Percentiles rank a stretch among this genome's conserved stretches.
phyloP scores from a whole-genome alignment of 345 rosid species.

The Mallotus nudiflorus region DNA sequence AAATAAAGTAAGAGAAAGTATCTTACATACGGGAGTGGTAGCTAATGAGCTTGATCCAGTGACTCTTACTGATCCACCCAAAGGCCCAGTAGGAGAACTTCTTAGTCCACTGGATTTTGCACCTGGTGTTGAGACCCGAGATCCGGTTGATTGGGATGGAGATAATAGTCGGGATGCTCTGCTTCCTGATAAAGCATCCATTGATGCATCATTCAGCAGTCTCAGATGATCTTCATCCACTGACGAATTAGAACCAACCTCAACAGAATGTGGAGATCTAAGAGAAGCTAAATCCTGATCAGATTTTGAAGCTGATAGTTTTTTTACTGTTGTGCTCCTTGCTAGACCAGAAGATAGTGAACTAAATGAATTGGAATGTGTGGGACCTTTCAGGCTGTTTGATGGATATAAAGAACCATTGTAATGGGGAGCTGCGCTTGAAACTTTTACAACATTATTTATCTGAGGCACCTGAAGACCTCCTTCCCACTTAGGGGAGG shows the following conservation, averaged over 20 bases:
- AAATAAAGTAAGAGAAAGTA: constrained; percentile 29
- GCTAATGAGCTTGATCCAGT: constrained; percentile 47
- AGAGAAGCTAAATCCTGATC: constrained; percentile 78
- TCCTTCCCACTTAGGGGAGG: constrained; percentile 64
- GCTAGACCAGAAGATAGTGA: constrained; percentile 51
- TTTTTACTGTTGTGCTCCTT: constrained; percentile 48
- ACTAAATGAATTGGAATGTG: constrained; percentile 52
- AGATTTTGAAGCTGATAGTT: constrained; percentile 64
- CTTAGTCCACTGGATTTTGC: constrained; percentile 50
- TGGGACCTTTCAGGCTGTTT: constrained; percentile 48
- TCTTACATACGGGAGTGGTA: constrained; percentile 82
- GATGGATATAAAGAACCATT: constrained; percentile 52
- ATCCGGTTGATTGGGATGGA: constrained; percentile 48
- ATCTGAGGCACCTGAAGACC: constrained; percentile 44
- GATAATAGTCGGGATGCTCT: constrained; percentile 57
- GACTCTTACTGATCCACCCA: constrained; percentile 44
- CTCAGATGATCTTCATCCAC: constrained; percentile 55
- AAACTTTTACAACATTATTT: constrained; percentile 39
- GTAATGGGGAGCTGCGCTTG: constrained; percentile 35
- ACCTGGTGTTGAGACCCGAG: constrained; percentile 44
- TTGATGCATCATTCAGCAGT: constrained; percentile 40
- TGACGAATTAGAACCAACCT: constrained; percentile 34
- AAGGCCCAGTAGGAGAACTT: constrained; percentile 37
- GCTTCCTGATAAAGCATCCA: constrained; percentile 40
- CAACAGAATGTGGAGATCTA: constrained; percentile 57